Evolutionary conservation across 169 alveolate genomes (phyloP), one percentile per base, ranked within the genome.

Genomic region (Cryptosporidium bovis): DNA sequence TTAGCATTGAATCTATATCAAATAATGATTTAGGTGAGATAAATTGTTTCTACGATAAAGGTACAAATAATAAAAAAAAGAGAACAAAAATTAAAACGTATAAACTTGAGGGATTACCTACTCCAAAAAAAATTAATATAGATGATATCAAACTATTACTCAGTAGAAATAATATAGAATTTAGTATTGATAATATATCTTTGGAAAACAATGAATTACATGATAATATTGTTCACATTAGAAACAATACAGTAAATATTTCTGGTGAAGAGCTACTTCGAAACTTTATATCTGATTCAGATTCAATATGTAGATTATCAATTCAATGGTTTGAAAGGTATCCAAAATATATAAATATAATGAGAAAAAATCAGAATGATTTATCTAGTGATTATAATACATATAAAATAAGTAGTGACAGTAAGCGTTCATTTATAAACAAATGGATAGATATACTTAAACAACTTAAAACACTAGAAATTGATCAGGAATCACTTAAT

Each of bases 301-400:
- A 77, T 31, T 55, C 69, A 27, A 40, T 62, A 10, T 77, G 87
- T 48, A 77, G 87, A 24, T 13, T 77, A 12, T 56, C 87, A 34
- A 20, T 44, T n/a, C 33, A 62, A 62, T 77, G 87, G 87, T 56
- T 77, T 48, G 64, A 56, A 50, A 77, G 62, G 18, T 77, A 60
- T 60, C 87, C 87, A 50, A 62, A n/a, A n/a, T 77, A 56, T 77
- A 53, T 77, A 12, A 15, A 77, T 27, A 56, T 56, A 16, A 56
- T 77, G 71, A 62, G 64, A 56, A n/a, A 69, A 31, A 20, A 24
- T 10, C 65, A 36, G 44, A 29, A 24, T 4, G 44, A 6, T 48
- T 18, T 24, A 2, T 18, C 3, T 31, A 31, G 0, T 12, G 40
- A 69, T 5, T 12, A 10, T 6, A 69, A 15, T n/a, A 40, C 1